These are phyloP conservation scores for Wickerhamomyces subpelliculosus DNA, from an alignment of 805 yeast species.

Conservation along the genomic window DNA sequence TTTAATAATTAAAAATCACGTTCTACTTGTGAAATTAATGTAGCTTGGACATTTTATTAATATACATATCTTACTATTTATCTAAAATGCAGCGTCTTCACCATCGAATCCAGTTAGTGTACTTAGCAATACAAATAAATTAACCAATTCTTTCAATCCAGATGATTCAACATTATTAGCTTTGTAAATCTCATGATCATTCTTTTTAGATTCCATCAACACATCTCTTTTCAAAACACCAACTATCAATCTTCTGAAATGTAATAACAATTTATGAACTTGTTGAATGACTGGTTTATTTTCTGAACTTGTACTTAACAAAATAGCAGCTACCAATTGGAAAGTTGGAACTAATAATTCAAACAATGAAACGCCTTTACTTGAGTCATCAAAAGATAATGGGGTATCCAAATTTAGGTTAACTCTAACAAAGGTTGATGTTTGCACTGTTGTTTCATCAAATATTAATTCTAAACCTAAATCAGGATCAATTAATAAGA, in stretches of 20 bases:
- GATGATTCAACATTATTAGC: conserved; percentile 24
- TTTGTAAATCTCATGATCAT: conserved; percentile 17
- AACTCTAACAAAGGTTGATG: conserved; percentile 31
- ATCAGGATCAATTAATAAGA: conserved; percentile 70
- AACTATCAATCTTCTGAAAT: conserved; percentile 47
- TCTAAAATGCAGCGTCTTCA: conserved; percentile 9
- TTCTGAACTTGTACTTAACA: conserved; percentile 72
- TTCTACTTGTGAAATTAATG: background rate
- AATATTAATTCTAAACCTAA: conserved; percentile 55
- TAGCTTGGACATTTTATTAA: background rate
- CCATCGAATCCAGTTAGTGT: conserved; percentile 41
- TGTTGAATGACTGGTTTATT: conserved; percentile 52
- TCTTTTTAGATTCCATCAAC: conserved; percentile 24
- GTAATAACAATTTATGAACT: conserved; percentile 42
- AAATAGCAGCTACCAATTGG: conserved; percentile 60
- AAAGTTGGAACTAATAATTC: conserved; percentile 69
- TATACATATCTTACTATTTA: background rate
- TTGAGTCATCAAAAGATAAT: conserved; percentile 26
- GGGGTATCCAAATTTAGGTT: conserved; percentile 50
- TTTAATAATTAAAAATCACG: no score
- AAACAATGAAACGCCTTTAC: conserved; percentile 42
- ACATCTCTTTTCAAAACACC: conserved; percentile 59
- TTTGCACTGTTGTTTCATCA: conserved; percentile 26
- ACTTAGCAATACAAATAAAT: conserved; percentile 46
- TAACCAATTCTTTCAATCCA: conserved; percentile 46